Base-by-base conservation (phyloP, 345 rosid genomes). In the Stellera chamaejasme region DNA sequence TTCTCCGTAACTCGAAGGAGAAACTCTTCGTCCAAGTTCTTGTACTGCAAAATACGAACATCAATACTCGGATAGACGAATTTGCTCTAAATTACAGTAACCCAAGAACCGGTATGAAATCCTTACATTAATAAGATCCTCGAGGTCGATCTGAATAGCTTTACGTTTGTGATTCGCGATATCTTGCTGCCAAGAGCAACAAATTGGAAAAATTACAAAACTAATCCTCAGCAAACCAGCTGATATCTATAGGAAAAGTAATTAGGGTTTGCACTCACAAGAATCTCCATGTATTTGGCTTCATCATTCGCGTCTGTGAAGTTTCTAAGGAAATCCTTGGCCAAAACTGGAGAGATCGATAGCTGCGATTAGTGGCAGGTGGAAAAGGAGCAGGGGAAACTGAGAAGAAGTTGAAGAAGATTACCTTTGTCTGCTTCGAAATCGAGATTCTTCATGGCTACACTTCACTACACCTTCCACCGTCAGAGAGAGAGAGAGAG, bases 301-400 rank as follows among this genome's bases (percentile, higher is more conserved):
- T 80, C 77, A 45, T 82, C 97, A 72, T 67, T 73, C 9, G 84
- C 82, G 28, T 85, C 87, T 36, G 76, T 61, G 78, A 87, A 89
- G 72, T 75, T 81, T 10, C 79, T 68, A 14, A 93, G 81, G 66
- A 93, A 93, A 19, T 87, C 96, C 80, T 77, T 93, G 10, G 99
- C 90, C 8, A 81, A 48, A 16, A 14, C 97, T 92, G 73, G 15
- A 45, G 10, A 25, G 10, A 65, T 4, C 6, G 43, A 47, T 2
- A 43, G 32, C 39, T 53, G 14, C 26, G 32, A 15, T 11, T 8
- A 3, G 13, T 10, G 14, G 32, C 6, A 55, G 1, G 19, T 2
- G 27, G 27, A 16, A 0, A 26, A 46, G 19, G 14, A 32, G 26
- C 25, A 42, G 13, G 42, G 13, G 32, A 36, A 2, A 32, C 43